These are phyloP conservation scores for Lentinula lateritia DNA, from an alignment of 768 basidiomycete genomes.

Conservation along the genomic window DNA sequence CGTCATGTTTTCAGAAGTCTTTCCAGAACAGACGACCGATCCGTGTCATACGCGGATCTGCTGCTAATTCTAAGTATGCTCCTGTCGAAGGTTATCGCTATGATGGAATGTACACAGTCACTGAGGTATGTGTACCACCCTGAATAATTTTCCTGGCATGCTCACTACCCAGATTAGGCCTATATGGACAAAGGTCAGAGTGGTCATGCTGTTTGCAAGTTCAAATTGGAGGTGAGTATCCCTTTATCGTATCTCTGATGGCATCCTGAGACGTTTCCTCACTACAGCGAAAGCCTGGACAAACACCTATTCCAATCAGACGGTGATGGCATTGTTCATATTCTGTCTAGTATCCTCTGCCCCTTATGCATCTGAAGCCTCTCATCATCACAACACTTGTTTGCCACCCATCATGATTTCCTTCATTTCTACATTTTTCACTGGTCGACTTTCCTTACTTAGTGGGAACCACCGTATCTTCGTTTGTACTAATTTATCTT, in stretches of 20 bases:
- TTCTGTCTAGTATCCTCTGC: too few relatives aligned
- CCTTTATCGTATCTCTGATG: not conserved
- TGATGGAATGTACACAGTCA: slow-evolving; percentile 36
- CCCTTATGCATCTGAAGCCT: too few relatives aligned
- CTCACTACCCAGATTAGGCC: slow-evolving; percentile 18
- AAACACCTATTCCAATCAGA: not conserved
- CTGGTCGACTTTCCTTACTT: too few relatives aligned
- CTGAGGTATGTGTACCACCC: slow-evolving; percentile 18
- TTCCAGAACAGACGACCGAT: slow-evolving; percentile 26
- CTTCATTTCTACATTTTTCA: too few relatives aligned
- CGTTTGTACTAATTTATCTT: too few relatives aligned
- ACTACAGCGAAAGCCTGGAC: not conserved
- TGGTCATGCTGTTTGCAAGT: slow-evolving; percentile 26
- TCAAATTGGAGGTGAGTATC: slow-evolving; percentile 13
- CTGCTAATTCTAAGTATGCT: slow-evolving; percentile 25
- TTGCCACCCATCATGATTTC: too few relatives aligned
- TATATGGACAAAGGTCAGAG: slow-evolving; percentile 20
- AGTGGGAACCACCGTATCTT: too few relatives aligned
- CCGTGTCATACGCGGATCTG: slow-evolving; percentile 34
- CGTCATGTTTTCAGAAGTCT: slow-evolving; percentile 20
- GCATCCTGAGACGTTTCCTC: too few relatives aligned
- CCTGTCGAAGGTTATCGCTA: slow-evolving; percentile 33
- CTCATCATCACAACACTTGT: too few relatives aligned
- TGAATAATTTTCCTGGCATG: slow-evolving; percentile 2
- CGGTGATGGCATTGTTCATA: not conserved